Base-by-base conservation (phyloP, 495 filamentous ascomycete genomes). In the Cryomyces antarcticus region DNA sequence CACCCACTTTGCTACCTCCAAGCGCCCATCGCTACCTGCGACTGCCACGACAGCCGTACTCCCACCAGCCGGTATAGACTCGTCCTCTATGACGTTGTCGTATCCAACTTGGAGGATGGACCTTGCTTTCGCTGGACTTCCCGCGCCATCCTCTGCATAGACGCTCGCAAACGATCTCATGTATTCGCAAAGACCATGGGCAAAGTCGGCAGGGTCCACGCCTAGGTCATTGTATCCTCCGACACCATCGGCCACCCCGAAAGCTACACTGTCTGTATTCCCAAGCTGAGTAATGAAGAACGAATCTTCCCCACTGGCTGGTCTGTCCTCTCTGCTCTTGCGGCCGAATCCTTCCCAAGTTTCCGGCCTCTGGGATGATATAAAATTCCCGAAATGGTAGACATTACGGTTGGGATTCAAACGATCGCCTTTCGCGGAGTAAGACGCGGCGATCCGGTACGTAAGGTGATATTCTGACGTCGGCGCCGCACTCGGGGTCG, bases 171-270 rank as follows among this genome's bases (percentile, higher is more conserved):
- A 69, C 31, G 70, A 62, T 1, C 82, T 85, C 81, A 95, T 95
- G 53, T 87, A 79, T 41, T 80, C 72, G 63, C 89, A 95, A 31
- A 99, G 67, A n/a, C 78, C 80, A 58, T 96, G 92, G 1, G 88
- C 85, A 59, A 99, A 95, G 57, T 95, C 80, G 7, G 85, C 83
- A 12, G 92, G 84, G 53, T 99, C 88, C 37, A 97, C 75, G 28
- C 83, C 83, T 34, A 75, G 81, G 48, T 94, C 82, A 37, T 75
- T 70, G 84, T 89, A 99, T 36, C 89, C 89, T 24, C 89, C 89
- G 3, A 99, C 89, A 6, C 89, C 89, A 54, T 96, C 89, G 39
- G 87, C 55, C 10, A 99, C 75, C 5, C 84, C 89, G 49, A 96
- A 75, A 0, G 88, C 86, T 31, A 77, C 63, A 38, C 65, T 62